Percentiles rank a stretch among this genome's conserved stretches.
These are phyloP conservation scores for Xylaria sp. DNA, from an alignment of 2,329 filamentous ascomycete species.

Conservation along the genomic window DNA sequence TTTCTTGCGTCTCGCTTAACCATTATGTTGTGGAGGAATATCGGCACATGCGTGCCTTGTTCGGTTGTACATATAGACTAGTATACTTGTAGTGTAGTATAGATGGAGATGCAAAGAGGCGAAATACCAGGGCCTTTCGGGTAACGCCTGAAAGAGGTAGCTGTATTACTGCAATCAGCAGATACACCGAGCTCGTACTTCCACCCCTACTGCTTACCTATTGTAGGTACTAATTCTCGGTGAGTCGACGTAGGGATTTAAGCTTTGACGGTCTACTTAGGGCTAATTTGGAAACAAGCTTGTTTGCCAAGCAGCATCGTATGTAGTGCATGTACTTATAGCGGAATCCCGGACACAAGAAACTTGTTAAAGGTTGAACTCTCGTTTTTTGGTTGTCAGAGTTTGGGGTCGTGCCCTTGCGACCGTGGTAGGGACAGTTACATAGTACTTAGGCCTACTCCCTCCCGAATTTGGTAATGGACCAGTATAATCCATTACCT, in stretches of 20 bases:
- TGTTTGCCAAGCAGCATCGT: background rate
- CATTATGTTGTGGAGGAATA: background rate
- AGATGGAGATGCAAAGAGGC: background rate
- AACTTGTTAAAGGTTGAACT: background rate
- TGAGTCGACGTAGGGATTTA: background rate
- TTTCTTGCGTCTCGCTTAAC: too few relatives aligned
- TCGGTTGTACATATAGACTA: too few relatives aligned
- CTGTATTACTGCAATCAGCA: background rate
- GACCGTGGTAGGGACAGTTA: too few relatives aligned
- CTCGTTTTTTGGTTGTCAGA: background rate
- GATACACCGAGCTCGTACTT: too few relatives aligned
- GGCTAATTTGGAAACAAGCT: conserved; percentile 14
- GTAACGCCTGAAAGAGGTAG: background rate
- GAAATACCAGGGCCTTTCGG: background rate
- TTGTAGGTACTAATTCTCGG: background rate
- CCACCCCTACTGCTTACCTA: background rate
- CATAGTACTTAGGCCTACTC: too few relatives aligned
- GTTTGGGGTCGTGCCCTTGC: background rate
- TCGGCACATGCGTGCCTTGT: background rate
- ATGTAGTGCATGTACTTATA: background rate
- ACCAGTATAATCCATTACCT: too few relatives aligned
- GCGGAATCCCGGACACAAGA: background rate
- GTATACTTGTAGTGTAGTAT: background rate
- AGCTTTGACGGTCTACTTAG: background rate
- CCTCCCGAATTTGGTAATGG: too few relatives aligned